phyloP scores from a whole-genome alignment of 805 yeast genomes.

The Pichia deserticola region DNA sequence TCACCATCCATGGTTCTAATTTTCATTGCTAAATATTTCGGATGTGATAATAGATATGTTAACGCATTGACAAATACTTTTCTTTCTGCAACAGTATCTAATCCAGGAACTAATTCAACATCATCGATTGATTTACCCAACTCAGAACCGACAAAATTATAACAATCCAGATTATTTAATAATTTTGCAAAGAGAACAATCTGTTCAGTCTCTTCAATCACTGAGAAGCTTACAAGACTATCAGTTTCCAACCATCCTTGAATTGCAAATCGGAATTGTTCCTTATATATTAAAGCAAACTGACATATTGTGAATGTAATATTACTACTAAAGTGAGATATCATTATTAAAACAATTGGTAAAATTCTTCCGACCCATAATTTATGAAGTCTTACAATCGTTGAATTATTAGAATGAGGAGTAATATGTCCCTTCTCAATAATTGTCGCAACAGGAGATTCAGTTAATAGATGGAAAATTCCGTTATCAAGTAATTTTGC shows the following conservation, averaged over 20 bases:
- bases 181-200: slow-evolving; percentile 56
- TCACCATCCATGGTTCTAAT: slow-evolving; percentile 56
- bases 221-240: slow-evolving; percentile 42
- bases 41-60: slow-evolving; percentile 75
- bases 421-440: slow-evolving; percentile 61
- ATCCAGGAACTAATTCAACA: slow-evolving; percentile 41
- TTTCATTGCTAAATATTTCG: slow-evolving; percentile 70
- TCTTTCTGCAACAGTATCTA: slow-evolving; percentile 52
- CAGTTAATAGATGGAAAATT: slow-evolving; percentile 57
- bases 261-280: slow-evolving; percentile 58
- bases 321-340: slow-evolving; percentile 56
- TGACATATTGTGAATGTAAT: slow-evolving; percentile 58
- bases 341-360: slow-evolving; percentile 52
- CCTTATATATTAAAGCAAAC: slow-evolving; percentile 54
- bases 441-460: slow-evolving; percentile 61
- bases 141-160: slow-evolving; percentile 32
- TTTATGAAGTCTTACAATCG: slow-evolving; percentile 39
- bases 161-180: slow-evolving; percentile 45
- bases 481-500: slow-evolving; percentile 59
- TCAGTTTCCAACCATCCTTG: slow-evolving; percentile 52
- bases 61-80: slow-evolving; percentile 54
- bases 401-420: slow-evolving; percentile 32
- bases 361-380: slow-evolving; percentile 85
- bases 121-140: slow-evolving; percentile 13
- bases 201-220: slow-evolving; percentile 60